Evolutionary conservation across 306 rosid species (phyloP).

Genomic region (Coriaria nepalensis): DNA sequence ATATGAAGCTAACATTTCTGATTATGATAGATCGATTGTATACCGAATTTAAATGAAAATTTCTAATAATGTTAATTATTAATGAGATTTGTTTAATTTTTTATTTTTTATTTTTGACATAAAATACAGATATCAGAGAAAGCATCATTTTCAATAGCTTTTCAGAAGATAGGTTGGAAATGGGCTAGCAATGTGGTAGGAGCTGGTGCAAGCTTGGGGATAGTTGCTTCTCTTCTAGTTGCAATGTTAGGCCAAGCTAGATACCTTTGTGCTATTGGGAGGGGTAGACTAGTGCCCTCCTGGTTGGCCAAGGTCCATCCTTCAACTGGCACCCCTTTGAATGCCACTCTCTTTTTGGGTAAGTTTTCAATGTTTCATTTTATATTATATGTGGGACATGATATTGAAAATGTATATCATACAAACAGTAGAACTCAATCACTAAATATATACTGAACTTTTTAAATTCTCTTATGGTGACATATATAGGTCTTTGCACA

Average conservation of each 20-base stretch:
- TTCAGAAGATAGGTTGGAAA: constrained; percentile 55
- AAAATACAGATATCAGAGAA: constrained; percentile 36
- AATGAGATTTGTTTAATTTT: too few relatives aligned
- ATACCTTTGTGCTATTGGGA: constrained; percentile 85
- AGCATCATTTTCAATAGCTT: constrained; percentile 62
- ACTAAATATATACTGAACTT: background rate
- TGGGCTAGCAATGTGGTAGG: constrained; percentile 88
- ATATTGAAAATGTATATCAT: background rate
- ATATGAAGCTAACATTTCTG: too few relatives aligned
- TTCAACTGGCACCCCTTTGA: constrained; percentile 78
- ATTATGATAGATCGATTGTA: too few relatives aligned
- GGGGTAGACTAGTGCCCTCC: constrained; percentile 68
- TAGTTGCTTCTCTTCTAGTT: constrained; percentile 76
- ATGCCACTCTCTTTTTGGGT: constrained; percentile 78
- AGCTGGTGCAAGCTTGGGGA: constrained; percentile 66
- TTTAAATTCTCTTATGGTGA: background rate
- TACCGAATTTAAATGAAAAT: too few relatives aligned
- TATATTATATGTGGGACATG: background rate
- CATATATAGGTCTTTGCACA: constrained; percentile 59
- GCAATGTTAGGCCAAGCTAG: constrained; percentile 96
- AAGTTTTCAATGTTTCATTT: constrained; percentile 2
- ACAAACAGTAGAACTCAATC: background rate
- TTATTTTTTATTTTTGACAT: too few relatives aligned
- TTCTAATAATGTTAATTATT: too few relatives aligned
- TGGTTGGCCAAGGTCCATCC: constrained; percentile 94